Evolutionary conservation across 1,139 yeast species (phyloP), one percentile per base, ranked within the genome.

Genomic region (Yamadazyma membranifaciens): DNA sequence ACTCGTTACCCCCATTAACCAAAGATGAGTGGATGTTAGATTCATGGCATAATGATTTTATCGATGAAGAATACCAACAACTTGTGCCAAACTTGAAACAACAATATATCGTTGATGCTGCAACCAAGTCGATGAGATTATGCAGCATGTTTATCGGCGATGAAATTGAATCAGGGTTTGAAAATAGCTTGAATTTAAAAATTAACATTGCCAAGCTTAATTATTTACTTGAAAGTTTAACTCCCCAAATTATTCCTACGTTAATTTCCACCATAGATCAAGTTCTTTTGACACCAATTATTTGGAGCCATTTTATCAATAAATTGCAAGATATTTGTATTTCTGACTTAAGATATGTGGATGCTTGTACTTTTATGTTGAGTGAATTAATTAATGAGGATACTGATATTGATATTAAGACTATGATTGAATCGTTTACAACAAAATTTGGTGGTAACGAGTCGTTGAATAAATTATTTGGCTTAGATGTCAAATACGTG

Each of bases 1-100:
- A 6, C 5, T 3, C n/a, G 12, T 36, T 42, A 17, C 45, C 42
- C 7, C 45, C 45, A 3, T 30, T 42, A 20, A 16, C 42, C 2
- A 42, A 39, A 28, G 27, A 37, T 4, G 27, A 33, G 16, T 37
- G 28, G 31, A 33, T 42, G 27, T 20, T 39, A 13, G 43, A 39
- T 34, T 28, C 37, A 9, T 42, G 37, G 22, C 3, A 9, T 16
- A 17, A 26, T 9, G 24, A 33, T 6, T 6, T 20, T 6, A 20
- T 20, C 24, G 24, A 20, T 20, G 24, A 6, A 20, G 7, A 20
- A 6, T 20, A 20, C 24, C 24, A 20, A 20, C 24, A 20, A 6
- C 29, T 27, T 6, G 29, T 27, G n/a, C 32, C 32, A 30, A 14
- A 30, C 10, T 9, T 14, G 10, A 15, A 30, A 13, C 16, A 11